phyloP scores from a whole-genome alignment of 192 early-diverging fungal genomes.

The Kappamyces sp. region DNA sequence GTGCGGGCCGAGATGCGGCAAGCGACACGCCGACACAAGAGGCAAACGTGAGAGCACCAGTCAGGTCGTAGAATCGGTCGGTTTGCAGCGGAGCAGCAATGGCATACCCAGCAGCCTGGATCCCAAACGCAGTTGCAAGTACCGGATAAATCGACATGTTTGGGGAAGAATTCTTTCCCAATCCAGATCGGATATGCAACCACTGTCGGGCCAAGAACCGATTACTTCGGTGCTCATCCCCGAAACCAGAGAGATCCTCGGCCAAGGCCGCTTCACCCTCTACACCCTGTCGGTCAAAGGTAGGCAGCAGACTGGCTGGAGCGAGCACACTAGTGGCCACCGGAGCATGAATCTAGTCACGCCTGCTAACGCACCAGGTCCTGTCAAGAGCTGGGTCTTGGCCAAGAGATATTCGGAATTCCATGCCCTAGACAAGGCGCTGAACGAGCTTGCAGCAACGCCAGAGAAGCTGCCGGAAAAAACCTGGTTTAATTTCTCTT shows the following conservation, averaged over 20 bases:
- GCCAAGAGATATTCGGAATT: slow-evolving; percentile 13
- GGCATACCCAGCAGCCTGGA: slow-evolving; percentile 39
- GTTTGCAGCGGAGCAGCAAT: slow-evolving; percentile 36
- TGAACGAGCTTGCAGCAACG: neutral
- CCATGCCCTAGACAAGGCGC: slow-evolving; percentile 2
- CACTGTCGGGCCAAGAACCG: slow-evolving; percentile 6
- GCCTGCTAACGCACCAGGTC: neutral
- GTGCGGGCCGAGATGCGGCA: slow-evolving; percentile 9
- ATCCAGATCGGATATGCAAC: too few relatives aligned
- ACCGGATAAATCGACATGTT: neutral
- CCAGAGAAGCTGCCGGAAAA: slow-evolving; percentile 3
- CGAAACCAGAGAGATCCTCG: slow-evolving; percentile 2
- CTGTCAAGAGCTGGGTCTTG: slow-evolving; percentile 3
- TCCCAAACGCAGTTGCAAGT: slow-evolving; percentile 39
- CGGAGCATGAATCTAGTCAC: slow-evolving; percentile 3
- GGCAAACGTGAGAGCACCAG: slow-evolving; percentile 40
- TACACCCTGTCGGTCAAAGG: slow-evolving; percentile 12
- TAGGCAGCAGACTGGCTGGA: neutral
- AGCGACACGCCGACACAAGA: slow-evolving; percentile 34
- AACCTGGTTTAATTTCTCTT: slow-evolving; percentile 2
- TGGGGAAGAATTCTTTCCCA: too few relatives aligned
- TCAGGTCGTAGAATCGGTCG: slow-evolving; percentile 44
- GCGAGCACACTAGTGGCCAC: neutral
- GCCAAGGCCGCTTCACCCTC: slow-evolving; percentile 1
- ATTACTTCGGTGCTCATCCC: neutral